Evolutionary conservation across 768 basidiomycete species (phyloP), one percentile per base, ranked within the genome.

Genomic region (Xerocomus brunneocitrinus): DNA sequence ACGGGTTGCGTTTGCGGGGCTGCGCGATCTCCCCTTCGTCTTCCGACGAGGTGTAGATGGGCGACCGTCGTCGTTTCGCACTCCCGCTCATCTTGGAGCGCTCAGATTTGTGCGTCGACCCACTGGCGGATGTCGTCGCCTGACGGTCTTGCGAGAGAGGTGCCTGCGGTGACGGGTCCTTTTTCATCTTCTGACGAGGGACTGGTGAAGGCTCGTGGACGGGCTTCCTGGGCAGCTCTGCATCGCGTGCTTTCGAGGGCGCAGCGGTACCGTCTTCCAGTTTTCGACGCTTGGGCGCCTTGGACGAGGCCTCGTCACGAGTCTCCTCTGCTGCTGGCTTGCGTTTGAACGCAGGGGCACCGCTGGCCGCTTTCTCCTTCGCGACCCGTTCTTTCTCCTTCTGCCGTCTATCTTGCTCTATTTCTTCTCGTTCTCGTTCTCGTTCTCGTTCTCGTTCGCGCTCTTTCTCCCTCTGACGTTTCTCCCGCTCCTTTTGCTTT

Each of bases 1-100:
- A n/a, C n/a, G n/a, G n/a, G n/a, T n/a, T n/a, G n/a, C n/a, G n/a
- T 59, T 59, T 64, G 38, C 56, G 58, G 39, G 67, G 55, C 49
- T 71, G 66, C 2, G 67, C 64, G 8, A 67, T 68, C 53, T 79
- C 74, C 24, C 73, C 74, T 61, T 84, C 82, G 47, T 85, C 81
- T 36, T 83, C 83, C 1, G 85, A 83, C 1, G 85, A 84, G 1
- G 85, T 86, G 56, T 83, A 86, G 47, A 82, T 77, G 1, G 82
- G 83, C 3, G 83, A 80, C 40, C 70, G 74, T 42, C 85, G 81
- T 42, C 81, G 75, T 50, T 80, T 83, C 27, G 53, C 48, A 14
- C 54, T 50, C 14, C 56, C 56, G 34, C 47, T 58, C 22, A 53
- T 22, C 44, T 58, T 67, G 53, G 57, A 31, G 31, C 65, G 62